Percentiles rank a stretch among this genome's conserved stretches.
These are phyloP conservation scores for Solanum paucissectum DNA, from an alignment of 257 asterid genomes.

Conservation along the genomic window DNA sequence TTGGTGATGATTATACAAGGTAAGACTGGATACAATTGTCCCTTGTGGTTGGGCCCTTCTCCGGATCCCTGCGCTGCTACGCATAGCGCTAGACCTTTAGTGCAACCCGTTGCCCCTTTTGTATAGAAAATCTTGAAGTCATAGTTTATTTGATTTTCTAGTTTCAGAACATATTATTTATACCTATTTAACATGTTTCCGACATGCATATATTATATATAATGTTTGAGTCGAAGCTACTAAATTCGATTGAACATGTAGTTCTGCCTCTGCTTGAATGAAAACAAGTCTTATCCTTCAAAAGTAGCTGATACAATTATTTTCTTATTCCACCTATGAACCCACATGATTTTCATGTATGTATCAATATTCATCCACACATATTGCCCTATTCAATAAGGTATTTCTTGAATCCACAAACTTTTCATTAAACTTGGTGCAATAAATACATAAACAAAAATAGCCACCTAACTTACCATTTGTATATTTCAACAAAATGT, in stretches of 20 bases:
- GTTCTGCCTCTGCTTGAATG: background rate
- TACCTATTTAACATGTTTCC: background rate
- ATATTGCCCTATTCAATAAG: background rate
- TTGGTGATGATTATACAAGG: too few species aligned
- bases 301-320: background rate
- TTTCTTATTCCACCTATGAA: background rate
- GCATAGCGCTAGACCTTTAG: too few species aligned
- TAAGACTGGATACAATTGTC: too few species aligned
- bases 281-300: background rate
- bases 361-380: background rate
- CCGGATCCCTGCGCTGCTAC: too few species aligned
- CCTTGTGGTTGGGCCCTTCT: too few species aligned
- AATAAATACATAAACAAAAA: background rate
- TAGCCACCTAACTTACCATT: background rate
- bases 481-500: constrained; percentile 13
- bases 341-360: background rate
- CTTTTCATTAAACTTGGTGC: background rate
- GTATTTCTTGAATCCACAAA: background rate
- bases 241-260: background rate
- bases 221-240: background rate
- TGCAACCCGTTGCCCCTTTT: background rate
- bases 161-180: background rate
- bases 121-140: background rate
- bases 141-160: background rate
- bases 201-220: background rate